phyloP scores from a whole-genome alignment of 306 rosid species.

The Fragaria nilgerrensis region DNA sequence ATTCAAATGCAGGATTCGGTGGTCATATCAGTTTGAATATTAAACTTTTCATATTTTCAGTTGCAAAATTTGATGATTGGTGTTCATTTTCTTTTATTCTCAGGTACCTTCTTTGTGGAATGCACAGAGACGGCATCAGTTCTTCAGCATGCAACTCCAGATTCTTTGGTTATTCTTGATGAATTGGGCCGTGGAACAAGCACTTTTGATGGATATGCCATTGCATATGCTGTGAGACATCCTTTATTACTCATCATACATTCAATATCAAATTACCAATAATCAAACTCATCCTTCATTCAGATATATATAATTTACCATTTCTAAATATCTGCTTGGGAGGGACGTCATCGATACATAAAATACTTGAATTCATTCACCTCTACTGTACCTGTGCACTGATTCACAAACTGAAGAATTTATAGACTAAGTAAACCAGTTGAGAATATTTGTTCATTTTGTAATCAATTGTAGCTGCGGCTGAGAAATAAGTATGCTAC shows the following conservation, averaged over 20 bases:
- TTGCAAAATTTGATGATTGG: slow-evolving; percentile 1
- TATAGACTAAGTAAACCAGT: background rate
- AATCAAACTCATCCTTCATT: background rate
- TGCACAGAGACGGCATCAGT: slow-evolving; percentile 94
- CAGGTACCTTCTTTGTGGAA: slow-evolving; percentile 92
- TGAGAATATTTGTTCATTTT: background rate
- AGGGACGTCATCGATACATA: background rate
- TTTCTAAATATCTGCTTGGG: background rate
- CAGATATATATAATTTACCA: background rate
- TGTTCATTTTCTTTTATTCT: slow-evolving; percentile 21
- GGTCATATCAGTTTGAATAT: background rate
- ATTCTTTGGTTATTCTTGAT: slow-evolving; percentile 89
- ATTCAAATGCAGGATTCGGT: background rate
- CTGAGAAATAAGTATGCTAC: background rate
- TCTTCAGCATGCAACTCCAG: slow-evolving; percentile 84
- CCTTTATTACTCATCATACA: background rate
- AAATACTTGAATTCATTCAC: background rate
- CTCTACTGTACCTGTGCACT: background rate
- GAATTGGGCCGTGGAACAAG: slow-evolving; percentile 98
- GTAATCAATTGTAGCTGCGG: background rate
- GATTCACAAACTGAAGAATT: background rate
- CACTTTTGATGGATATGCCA: slow-evolving; percentile 97
- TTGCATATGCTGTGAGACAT: slow-evolving; percentile 82
- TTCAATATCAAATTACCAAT: background rate
- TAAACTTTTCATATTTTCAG: background rate